phyloP scores from a whole-genome alignment of 306 rosid species.

The Echinosophora koreensis region DNA sequence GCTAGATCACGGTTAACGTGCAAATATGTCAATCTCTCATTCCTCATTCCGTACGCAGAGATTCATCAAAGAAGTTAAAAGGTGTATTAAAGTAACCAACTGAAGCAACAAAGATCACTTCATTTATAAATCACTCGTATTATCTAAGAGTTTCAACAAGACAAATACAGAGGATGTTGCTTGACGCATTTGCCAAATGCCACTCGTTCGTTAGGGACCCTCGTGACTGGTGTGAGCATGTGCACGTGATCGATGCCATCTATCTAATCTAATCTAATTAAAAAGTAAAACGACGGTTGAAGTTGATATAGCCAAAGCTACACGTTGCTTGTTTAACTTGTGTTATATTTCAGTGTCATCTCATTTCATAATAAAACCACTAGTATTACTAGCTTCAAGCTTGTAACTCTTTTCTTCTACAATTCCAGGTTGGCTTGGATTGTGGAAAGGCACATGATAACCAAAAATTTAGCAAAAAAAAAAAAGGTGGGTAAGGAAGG shows the following conservation, averaged over 20 bases:
- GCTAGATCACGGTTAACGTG: constrained; percentile 59
- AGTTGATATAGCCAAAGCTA: constrained; percentile 53
- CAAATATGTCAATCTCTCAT: constrained; percentile 55
- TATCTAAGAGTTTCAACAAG: constrained; percentile 31
- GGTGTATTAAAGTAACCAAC: constrained; percentile 36
- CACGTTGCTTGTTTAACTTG: constrained; percentile 43
- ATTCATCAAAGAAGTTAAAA: constrained; percentile 29
- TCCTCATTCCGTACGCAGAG: constrained; percentile 60
- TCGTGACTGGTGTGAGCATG: constrained; percentile 51
- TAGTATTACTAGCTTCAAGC: constrained; percentile 2
- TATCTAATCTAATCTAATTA: background rate
- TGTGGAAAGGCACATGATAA: background rate
- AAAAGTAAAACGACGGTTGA: constrained; percentile 49
- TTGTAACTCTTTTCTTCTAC: constrained; percentile 8
- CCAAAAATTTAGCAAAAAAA: background rate
- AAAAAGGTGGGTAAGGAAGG: background rate
- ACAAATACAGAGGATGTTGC: constrained; percentile 62
- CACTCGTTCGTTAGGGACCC: constrained; percentile 53
- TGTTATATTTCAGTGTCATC: constrained; percentile 21
- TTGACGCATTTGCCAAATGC: constrained; percentile 62
- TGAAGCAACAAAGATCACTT: constrained; percentile 54
- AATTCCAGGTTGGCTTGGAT: background rate
- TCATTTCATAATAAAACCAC: constrained; percentile 24
- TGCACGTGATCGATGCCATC: constrained; percentile 56
- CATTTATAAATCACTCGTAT: constrained; percentile 44